Base-by-base conservation (phyloP, 495 filamentous ascomycete species). In the Cairneyella variabilis region DNA sequence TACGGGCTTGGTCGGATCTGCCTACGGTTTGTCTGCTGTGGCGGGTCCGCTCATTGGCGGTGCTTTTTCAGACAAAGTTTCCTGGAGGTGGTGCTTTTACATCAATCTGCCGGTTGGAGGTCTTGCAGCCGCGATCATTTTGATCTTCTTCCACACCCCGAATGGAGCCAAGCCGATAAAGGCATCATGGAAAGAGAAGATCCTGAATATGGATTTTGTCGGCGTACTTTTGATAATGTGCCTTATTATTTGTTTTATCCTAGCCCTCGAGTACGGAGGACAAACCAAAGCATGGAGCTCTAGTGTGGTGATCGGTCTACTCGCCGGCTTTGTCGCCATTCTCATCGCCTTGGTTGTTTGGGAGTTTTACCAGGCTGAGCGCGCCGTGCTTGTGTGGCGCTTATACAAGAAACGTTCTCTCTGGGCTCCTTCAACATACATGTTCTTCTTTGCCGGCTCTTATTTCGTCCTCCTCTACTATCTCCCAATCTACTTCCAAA, bases 301-400 rank as follows among this genome's bases (percentile, higher is more conserved):
- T 53, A 80, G 72, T 42, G 79, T 80, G 11, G 82, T 91, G 56
- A 86, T 91, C 46, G 76, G 76, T 1, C 72, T 91, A 2, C 80
- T 92, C 38, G 74, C 87, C 8, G 59, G 88, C n/a, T 88, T 84
- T 52, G 84, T 71, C 12, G 64, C 91, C 3, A 67, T 93, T 12
- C 70, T 80, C 27, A 54, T 73, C 42, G 51, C 63, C 30, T 95
- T 95, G 61, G 60, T 79, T 16, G 71, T 53, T 20, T 55, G 86
- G 39, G 85, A 95, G 64, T 64, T 73, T 44, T 76, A 73, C 66
- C 76, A 79, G 48, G 74, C 78, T n/a, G 87, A 76, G 70, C 20
- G 86, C 85, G 7, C 85, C 83, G 5, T 67, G 89, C 4, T 85
- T 83, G 20, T 76, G 74, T 1, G 11, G 1, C 75, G 83, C 9